Evolutionary conservation across 305 asterid species (phyloP), one percentile per base, ranked within the genome.

Genomic region (Stenogyne calaminthoides): DNA sequence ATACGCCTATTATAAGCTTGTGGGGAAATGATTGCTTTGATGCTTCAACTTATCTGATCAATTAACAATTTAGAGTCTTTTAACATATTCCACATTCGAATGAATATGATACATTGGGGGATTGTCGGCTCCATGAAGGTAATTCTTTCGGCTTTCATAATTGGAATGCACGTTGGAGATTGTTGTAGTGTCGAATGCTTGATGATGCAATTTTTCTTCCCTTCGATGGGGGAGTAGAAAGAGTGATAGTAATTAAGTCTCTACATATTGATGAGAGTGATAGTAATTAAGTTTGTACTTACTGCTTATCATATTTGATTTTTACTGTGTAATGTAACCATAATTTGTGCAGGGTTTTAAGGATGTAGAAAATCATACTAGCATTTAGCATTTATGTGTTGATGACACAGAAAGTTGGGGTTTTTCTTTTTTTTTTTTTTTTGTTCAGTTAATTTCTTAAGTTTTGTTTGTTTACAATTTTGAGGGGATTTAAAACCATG

Each of bases 1-100:
- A 76, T 94, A 91, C 42, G 97, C 97, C 20, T 94, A 87, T 72
- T 87, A 77, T 71, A 93, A 91, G 82, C 92, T 87, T 80, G 78
- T 81, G 6, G 98, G 98, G 67, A 93, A 80, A 86, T 93, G 81
- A 86, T 69, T 47, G 64, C 56, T 39, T 27, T 67, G 57, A 36
- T 19, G 69, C 25, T 54, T 46, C 22, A 25, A 73, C 75, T 52
- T 54, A 16, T 36, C 67, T 51, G 9, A 52, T 59, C 37, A 42
- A 15, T n/a, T 19, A 46, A 46, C 64, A 18, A 19, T 51, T 69
- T 62, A 56, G 66, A 7, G 46, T 32, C 25, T 49, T 32, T 34
- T 61, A 74, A 67, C 46, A 14, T 39, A 32, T 46, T 44, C 47
- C 14, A 37, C 51, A 6, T 55, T 14, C 18, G 67, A 10, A 22